Evolutionary conservation across 805 yeast genomes (phyloP).

Genomic region (Candida namnaoensis): DNA sequence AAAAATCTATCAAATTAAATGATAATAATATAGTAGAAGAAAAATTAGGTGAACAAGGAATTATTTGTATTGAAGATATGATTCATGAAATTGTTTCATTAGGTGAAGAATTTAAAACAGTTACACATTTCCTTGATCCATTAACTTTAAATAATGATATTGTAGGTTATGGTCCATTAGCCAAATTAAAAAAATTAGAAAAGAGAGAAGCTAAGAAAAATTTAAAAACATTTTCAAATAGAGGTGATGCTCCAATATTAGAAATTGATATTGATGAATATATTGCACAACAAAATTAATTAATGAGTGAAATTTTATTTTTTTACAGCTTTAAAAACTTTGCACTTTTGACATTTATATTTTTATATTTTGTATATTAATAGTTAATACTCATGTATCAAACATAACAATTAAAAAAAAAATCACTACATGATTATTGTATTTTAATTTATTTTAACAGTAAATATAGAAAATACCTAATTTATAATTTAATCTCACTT

Average conservation of each 20-base stretch:
- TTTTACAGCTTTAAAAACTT: too few relatives aligned
- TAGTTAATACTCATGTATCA: too few relatives aligned
- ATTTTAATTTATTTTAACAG: too few relatives aligned
- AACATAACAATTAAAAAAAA: too few relatives aligned
- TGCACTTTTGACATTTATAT: too few relatives aligned
- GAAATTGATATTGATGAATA: slow-evolving; percentile 69
- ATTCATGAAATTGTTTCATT: slow-evolving; percentile 59
- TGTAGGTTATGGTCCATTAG: slow-evolving; percentile 67
- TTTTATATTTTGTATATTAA: too few relatives aligned
- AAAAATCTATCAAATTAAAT: slow-evolving; percentile 44
- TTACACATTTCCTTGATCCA: slow-evolving; percentile 58
- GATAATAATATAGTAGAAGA: slow-evolving; percentile 74
- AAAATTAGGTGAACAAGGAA: slow-evolving; percentile 55
- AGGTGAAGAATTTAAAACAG: slow-evolving; percentile 56
- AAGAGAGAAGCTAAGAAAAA: slow-evolving; percentile 40
- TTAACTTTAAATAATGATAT: slow-evolving; percentile 63
- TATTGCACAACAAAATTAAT: slow-evolving; percentile 55
- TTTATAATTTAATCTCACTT: too few relatives aligned
- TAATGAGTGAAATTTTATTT: too few relatives aligned
- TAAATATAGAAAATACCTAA: too few relatives aligned
- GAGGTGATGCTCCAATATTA: slow-evolving; percentile 55
- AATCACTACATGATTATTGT: too few relatives aligned
- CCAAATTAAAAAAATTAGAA: slow-evolving; percentile 56
- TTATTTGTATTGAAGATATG: slow-evolving; percentile 75
- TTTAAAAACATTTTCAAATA: slow-evolving; percentile 38